Base-by-base conservation (phyloP, 805 yeast genomes). In the Wickerhamomyces ciferrii region DNA sequence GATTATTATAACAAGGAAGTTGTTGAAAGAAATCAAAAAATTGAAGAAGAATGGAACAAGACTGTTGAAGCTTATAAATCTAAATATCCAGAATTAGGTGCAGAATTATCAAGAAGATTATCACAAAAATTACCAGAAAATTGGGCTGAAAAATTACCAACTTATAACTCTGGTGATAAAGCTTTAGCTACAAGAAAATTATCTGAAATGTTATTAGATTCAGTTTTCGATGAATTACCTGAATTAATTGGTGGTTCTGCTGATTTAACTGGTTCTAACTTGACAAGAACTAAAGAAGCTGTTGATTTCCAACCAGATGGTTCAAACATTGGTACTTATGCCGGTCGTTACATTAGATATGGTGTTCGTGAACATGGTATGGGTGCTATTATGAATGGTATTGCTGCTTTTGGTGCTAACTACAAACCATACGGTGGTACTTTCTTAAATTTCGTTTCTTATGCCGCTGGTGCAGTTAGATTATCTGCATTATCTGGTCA, bases 301-400 rank as follows among this genome's bases (percentile, higher is more conserved):
- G 79, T 79, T 55, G 96, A 91, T 71, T 92, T 91, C 91, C 97
- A 94, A 79, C 87, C 94, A 46, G 87, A 89, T 46, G 63, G 80
- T 47, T 71, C 89, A 49, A 82, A 82, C 42, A 73, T 88, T 56
- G 98, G 98, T 70, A 81, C 81, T 63, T 91, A 84, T 77, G 53
- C 81, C 48, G 99, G 99, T 67, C 84, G 96, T 68, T 92, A 92
- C 76, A 77, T 92, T 71, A 85, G 97, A 75, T 92, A 84, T 69
- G 99, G 99, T 83, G 96, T 92, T 55, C 86, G 99, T 74, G 99
- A 92, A 78, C 98, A 94, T 73, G 97, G 88, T 70, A 90, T 92
- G 97, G 97, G 96, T 74, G 97, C 97, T 55, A 86, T 91, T 69
- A 79, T 91, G 82, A 92, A 94, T 74, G 99, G 99, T 84, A 86